phyloP scores from a whole-genome alignment of 371 early-diverging fungal genomes.

The Nosema granulosis region DNA sequence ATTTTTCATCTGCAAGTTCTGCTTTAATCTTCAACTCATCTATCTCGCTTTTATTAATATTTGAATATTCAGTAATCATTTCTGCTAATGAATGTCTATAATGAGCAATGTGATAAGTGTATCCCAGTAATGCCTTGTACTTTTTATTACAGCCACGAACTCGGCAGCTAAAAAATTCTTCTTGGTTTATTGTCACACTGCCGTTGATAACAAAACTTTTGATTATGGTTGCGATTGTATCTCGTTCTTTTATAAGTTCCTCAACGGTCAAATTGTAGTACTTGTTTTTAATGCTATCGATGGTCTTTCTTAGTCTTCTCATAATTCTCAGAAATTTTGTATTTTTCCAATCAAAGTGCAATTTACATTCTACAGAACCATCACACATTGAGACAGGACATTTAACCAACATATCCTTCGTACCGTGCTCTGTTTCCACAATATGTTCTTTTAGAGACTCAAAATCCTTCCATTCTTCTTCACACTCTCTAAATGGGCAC shows the following conservation, averaged over 20 bases:
- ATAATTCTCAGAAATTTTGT: background rate
- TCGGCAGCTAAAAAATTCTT: constrained; percentile 7
- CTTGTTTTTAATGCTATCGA: too few relatives aligned
- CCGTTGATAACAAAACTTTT: background rate
- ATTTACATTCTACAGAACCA: background rate
- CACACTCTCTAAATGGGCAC: background rate
- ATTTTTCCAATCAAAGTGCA: background rate
- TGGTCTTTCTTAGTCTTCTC: too few relatives aligned
- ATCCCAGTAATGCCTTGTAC: background rate
- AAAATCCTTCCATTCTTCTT: background rate
- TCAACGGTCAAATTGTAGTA: too few relatives aligned
- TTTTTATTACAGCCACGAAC: background rate
- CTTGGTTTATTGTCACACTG: background rate
- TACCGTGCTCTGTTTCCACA: constrained; percentile 72
- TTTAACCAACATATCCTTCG: constrained; percentile 63
- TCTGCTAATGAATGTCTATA: background rate
- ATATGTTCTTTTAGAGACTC: constrained; percentile 69
- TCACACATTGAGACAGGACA: background rate
- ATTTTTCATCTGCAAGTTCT: background rate
- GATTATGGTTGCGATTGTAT: background rate
- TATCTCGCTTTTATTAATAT: background rate
- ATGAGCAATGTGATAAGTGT: background rate
- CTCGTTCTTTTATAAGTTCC: background rate
- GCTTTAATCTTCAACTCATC: background rate
- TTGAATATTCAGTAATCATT: background rate